Percentiles rank a stretch among this genome's conserved stretches.
These are phyloP conservation scores for Termitomyces sp. DNA, from an alignment of 768 basidiomycete species.

Conservation along the genomic window DNA sequence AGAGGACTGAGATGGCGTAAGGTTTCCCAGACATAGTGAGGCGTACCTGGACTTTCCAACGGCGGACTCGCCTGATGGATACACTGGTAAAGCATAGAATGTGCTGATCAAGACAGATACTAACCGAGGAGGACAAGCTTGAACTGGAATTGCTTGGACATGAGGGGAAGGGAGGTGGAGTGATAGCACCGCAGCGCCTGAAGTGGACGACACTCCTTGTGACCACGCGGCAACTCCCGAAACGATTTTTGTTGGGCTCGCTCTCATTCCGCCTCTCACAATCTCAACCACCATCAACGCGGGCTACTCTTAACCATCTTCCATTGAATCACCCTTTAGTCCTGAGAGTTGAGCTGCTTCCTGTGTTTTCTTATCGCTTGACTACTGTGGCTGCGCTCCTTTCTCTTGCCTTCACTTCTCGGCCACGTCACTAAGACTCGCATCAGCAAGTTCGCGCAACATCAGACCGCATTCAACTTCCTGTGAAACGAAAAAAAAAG, in stretches of 20 bases:
- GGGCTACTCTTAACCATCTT: slow-evolving; percentile 15
- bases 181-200: slow-evolving; percentile 23
- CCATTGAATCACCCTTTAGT: slow-evolving; percentile 10
- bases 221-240: slow-evolving; percentile 31
- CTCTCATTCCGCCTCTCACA: slow-evolving; percentile 15
- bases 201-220: slow-evolving; percentile 22
- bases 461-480: slow-evolving; percentile 16
- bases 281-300: slow-evolving; percentile 33
- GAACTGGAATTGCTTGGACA: slow-evolving; percentile 94
- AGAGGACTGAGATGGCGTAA: slow-evolving; percentile 23
- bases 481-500: slow-evolving; percentile 32
- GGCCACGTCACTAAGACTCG: slow-evolving; percentile 34
- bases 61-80: slow-evolving; percentile 81
- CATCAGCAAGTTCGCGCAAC: slow-evolving; percentile 8
- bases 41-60: slow-evolving; percentile 92
- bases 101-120: slow-evolving; percentile 18
- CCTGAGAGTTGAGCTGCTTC: slow-evolving; percentile 28
- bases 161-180: slow-evolving; percentile 37
- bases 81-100: slow-evolving; percentile 9
- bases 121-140: slow-evolving; percentile 94
- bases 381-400: slow-evolving; percentile 8
- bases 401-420: neutral
- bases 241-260: slow-evolving; percentile 10
- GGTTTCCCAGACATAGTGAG: slow-evolving; percentile 18
- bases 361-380: slow-evolving; percentile 17